phyloP scores from a whole-genome alignment of 495 filamentous ascomycete genomes.

The Daldinia childiae region DNA sequence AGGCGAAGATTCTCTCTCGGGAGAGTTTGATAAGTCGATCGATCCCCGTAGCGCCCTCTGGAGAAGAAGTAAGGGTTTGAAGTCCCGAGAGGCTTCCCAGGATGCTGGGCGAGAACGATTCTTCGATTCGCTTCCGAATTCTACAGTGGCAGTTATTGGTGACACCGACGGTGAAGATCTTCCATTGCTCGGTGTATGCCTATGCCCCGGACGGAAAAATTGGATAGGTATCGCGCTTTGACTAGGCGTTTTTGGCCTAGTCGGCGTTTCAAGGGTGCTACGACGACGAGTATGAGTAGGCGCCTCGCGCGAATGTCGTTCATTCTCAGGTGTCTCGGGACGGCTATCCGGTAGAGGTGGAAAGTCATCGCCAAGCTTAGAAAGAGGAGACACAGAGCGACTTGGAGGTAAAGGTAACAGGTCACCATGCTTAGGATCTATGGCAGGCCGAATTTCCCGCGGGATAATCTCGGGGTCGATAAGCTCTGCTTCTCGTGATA shows the following conservation, averaged over 20 bases:
- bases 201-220: slow-evolving; percentile 59
- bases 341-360: slow-evolving; percentile 63
- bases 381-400: slow-evolving; percentile 55
- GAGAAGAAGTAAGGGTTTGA: slow-evolving; percentile 62
- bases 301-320: slow-evolving; percentile 38
- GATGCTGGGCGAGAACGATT: slow-evolving; percentile 56
- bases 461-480: slow-evolving; percentile 62
- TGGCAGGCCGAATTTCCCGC: slow-evolving; percentile 62
- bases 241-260: slow-evolving; percentile 54
- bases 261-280: slow-evolving; percentile 47
- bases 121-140: slow-evolving; percentile 45
- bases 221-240: slow-evolving; percentile 62
- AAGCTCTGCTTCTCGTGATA: slow-evolving; percentile 47
- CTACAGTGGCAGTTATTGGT: slow-evolving; percentile 43
- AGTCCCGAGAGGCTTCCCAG: slow-evolving; percentile 60
- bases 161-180: slow-evolving; percentile 53
- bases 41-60: slow-evolving; percentile 44
- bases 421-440: slow-evolving; percentile 66
- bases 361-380: slow-evolving; percentile 46
- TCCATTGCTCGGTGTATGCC: slow-evolving; percentile 51
- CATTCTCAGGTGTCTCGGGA: slow-evolving; percentile 55
- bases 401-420: slow-evolving; percentile 65
- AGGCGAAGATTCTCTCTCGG: slow-evolving; percentile 31
- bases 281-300: slow-evolving; percentile 51
- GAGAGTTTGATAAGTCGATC: slow-evolving; percentile 22